Conservation (phyloP, 306 rosid species). For the Sicyos edulis region DNA sequence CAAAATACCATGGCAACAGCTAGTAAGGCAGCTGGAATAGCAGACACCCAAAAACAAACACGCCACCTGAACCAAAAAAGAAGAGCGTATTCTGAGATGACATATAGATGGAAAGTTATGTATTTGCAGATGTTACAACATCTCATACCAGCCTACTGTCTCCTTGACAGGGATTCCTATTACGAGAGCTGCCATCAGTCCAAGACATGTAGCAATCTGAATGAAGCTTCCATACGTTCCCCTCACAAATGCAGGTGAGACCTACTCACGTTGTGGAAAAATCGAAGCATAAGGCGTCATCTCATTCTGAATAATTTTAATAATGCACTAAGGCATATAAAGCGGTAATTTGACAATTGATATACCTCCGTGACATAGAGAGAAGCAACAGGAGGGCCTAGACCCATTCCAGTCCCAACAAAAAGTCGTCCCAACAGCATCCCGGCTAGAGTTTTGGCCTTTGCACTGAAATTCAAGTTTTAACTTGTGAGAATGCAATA, state of each 20-base stretch:
- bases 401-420: slow-evolving; percentile 95
- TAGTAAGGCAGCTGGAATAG: slow-evolving; percentile 73
- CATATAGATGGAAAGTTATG: slow-evolving; percentile 20
- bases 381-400: slow-evolving; percentile 82
- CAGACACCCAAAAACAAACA: slow-evolving; percentile 80
- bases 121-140: slow-evolving; percentile 14
- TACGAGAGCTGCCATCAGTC: slow-evolving; percentile 78
- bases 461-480: slow-evolving; percentile 59
- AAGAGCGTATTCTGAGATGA: slow-evolving; percentile 24
- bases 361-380: slow-evolving; percentile 85
- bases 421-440: slow-evolving; percentile 90
- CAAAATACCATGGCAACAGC: slow-evolving; percentile 70
- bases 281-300: slow-evolving; percentile 2
- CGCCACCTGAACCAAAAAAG: slow-evolving; percentile 76
- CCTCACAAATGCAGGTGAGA: slow-evolving; percentile 88
- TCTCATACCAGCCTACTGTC: slow-evolving; percentile 66
- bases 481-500: neutral
- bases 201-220: slow-evolving; percentile 93
- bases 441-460: slow-evolving; percentile 72
- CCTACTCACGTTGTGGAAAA: slow-evolving; percentile 36
- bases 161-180: slow-evolving; percentile 90
- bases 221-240: slow-evolving; percentile 91
- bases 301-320: neutral
- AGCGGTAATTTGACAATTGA: slow-evolving; percentile 3
- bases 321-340: neutral